These are phyloP conservation scores for Trichoderma atrobrunneum DNA, from an alignment of 2,329 filamentous ascomycete species.

Conservation along the genomic window DNA sequence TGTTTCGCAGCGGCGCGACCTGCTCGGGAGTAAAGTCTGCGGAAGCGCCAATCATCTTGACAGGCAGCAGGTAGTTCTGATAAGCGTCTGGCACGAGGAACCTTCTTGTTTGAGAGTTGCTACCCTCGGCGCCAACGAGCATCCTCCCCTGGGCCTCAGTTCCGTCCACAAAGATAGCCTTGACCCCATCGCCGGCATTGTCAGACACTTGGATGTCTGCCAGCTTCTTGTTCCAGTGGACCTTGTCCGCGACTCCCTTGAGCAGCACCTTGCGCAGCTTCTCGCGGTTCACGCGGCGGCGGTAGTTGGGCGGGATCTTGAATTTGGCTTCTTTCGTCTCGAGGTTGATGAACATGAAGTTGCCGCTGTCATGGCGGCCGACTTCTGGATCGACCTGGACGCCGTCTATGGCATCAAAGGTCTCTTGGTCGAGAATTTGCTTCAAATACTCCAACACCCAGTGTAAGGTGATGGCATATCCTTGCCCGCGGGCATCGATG, in stretches of 20 bases:
- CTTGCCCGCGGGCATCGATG: slow-evolving; percentile 37
- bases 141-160: slow-evolving; percentile 33
- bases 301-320: slow-evolving; percentile 37
- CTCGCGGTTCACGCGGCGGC: slow-evolving; percentile 37
- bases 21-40: slow-evolving; percentile 38
- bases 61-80: slow-evolving; percentile 35
- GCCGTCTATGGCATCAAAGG: slow-evolving; percentile 26
- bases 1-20: slow-evolving; percentile 39
- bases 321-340: slow-evolving; percentile 38
- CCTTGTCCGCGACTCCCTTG: slow-evolving; percentile 27
- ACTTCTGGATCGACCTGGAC: slow-evolving; percentile 37
- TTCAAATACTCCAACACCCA: slow-evolving; percentile 46
- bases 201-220: slow-evolving; percentile 26
- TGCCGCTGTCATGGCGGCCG: slow-evolving; percentile 38
- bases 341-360: slow-evolving; percentile 42
- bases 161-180: slow-evolving; percentile 34
- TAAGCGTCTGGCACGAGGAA: slow-evolving; percentile 33
- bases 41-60: slow-evolving; percentile 38
- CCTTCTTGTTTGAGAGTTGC: slow-evolving; percentile 36
- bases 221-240: slow-evolving; percentile 35
- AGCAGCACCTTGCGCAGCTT: slow-evolving; percentile 34
- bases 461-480: slow-evolving; percentile 61
- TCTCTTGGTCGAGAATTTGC: slow-evolving; percentile 27
- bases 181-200: slow-evolving; percentile 23
- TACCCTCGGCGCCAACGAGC: slow-evolving; percentile 42